Evolutionary conservation across 2,329 filamentous ascomycete species (phyloP), one percentile per base, ranked within the genome.

Genomic region (Zalaria obscura): DNA sequence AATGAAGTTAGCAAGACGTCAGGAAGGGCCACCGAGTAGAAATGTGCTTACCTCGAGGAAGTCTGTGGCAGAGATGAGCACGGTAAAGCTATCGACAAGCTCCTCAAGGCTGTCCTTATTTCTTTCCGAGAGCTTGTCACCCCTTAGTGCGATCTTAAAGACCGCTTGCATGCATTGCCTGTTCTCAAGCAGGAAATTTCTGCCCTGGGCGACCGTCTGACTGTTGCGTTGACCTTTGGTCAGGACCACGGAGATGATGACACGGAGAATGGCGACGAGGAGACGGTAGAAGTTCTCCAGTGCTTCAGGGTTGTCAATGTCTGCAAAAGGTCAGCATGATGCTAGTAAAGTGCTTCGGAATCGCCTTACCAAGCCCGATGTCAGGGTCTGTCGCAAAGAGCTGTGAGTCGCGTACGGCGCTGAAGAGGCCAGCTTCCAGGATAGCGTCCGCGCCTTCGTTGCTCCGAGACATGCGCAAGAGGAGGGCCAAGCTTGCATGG

Each of bases 321-420:
- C 76, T 68, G 36, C 18, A 25, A 25, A 39, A 33, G 25, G 32
- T 34, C 9, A 31, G 36, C 27, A 11, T 5, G 5, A 36, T 35
- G 32, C 32, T 11, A 18, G 10, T 25, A 36, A 2, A 36, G 10
- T 25, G 10, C 18, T 9, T 36, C 7, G 7, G 9, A 35, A n/a
- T 7, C 25, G 26, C 56, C 62, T 53, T 56, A 73, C 73, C 73
- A 44, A 88, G 77, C 45, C 93, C 87, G 41, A 98, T 77, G 59
- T 98, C 91, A 1, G 91, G 91, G 58, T 98, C 91, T 8, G 83
- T 83, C 5, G 78, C 70, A 59, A 96, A 98, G 25, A 96, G 72
- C n/a, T 78, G 76, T 1, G 87, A 93, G 42, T 81, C 75, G 47
- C 83, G 81, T 27, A 96, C 67, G 0, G 84, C 74, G 36, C 80